Evolutionary conservation across 768 basidiomycete species (phyloP), one percentile per base, ranked within the genome.

Genomic region (Cyathus striatus): DNA sequence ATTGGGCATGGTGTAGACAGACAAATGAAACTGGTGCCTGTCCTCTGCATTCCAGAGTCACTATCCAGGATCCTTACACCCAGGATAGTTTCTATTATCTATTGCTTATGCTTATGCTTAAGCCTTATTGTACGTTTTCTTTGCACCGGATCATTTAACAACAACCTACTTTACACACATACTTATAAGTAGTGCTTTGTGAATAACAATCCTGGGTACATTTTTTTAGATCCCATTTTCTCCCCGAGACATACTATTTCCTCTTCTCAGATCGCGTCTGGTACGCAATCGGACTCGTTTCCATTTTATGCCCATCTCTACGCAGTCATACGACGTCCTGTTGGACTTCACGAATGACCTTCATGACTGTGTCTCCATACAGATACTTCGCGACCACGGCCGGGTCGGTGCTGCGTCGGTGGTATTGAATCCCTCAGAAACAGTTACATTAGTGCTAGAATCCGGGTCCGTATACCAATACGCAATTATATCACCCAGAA

Each of bases 301-400:
- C 43, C 41, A 42, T 44, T 46, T 50, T 51, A 85, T 86, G 83
- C 83, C 83, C 46, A 73, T 72, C 22, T 63, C 70, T 51, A 67
- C 78, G 12, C 72, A 81, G 59, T 58, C 55, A 46, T 84, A 81
- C 64, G 83, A 83, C 54, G 72, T 85, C 56, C 68, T 78, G 42
- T 76, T 86, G 57, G 79, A 81, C 57, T 73, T 86, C 58, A 75
- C 74, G 39, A 86, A 86, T 59, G 83, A 86, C 52, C 83, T 80
- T 13, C 75, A 68, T 51, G 78, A 81, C 54, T 73, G 67, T 42
- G 74, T 79, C 46, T 78, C 82, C 33, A 65, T 86, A 26, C 82
- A 86, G 56, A 70, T 82, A 23, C 62, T 81, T 46, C 71, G 75
- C 25, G 76, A 85, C 61, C 85, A 85, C 49, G 81, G 79, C 36